phyloP scores from a whole-genome alignment of 2,329 filamentous ascomycete genomes.

The Zasmidium cellare region DNA sequence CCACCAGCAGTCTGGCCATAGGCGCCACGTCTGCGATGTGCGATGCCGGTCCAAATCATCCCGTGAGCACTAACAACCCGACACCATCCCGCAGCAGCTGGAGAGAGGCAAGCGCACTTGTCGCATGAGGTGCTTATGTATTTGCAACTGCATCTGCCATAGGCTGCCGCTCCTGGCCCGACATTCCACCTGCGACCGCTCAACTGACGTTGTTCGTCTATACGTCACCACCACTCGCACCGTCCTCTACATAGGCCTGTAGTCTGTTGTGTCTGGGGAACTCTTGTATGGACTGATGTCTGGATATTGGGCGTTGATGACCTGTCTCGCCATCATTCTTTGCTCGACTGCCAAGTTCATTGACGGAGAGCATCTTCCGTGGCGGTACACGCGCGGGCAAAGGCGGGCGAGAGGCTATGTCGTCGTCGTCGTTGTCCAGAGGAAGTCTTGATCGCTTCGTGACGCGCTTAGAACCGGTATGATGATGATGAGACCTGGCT shows the following conservation, averaged over 20 bases:
- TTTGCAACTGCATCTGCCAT: constrained; percentile 1
- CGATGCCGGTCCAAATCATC: not conserved
- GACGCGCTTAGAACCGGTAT: not conserved
- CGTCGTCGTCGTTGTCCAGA: constrained; percentile 12
- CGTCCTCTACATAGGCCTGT: constrained; percentile 30
- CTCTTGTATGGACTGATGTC: constrained; percentile 22
- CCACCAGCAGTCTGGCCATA: not conserved
- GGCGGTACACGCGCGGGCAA: constrained; percentile 19
- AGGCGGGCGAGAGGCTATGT: constrained; percentile 14
- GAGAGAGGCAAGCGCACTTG: not conserved
- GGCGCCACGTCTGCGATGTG: not conserved
- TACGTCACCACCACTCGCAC: constrained; percentile 11
- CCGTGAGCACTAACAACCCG: not conserved
- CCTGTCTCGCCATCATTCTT: not conserved
- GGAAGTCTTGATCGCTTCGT: constrained; percentile 13
- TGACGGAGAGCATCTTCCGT: constrained; percentile 14
- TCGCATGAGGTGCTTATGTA: constrained; percentile 1
- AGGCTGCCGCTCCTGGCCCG: not conserved
- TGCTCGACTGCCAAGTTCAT: constrained; percentile 1
- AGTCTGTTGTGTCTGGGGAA: constrained; percentile 13
- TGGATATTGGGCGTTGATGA: constrained; percentile 9
- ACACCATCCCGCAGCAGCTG: not conserved
- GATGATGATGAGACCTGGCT: not conserved
- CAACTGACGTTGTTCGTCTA: constrained; percentile 1
- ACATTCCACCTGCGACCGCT: not conserved